A percentile compares a stretch with the other conserved stretches of the same genome.
Conservation (phyloP, 768 basidiomycete species). For the Leccinum ochraceum region DNA sequence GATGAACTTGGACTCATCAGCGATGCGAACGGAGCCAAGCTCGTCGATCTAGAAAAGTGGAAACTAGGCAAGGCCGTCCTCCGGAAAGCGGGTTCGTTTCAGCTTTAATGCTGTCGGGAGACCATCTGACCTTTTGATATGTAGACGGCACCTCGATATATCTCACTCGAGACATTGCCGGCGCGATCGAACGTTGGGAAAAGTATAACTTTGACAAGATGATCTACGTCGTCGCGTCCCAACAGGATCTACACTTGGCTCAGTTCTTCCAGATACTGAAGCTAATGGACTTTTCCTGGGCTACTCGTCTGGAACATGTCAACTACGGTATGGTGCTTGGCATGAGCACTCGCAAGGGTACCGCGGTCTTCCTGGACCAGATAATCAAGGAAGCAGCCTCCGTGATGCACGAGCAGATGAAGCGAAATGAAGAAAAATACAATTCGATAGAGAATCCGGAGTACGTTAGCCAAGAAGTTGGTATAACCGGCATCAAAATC, state of each 20-base stretch:
- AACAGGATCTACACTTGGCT: constrained; percentile 82
- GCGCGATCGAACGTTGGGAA: constrained; percentile 88
- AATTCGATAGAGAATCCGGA: constrained; percentile 86
- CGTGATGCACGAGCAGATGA: constrained; percentile 97
- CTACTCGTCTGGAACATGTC: constrained; percentile 78
- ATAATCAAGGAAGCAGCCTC: constrained; percentile 86
- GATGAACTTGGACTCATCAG: constrained; percentile 73
- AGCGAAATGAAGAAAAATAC: constrained; percentile 92
- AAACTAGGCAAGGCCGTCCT: constrained; percentile 92
- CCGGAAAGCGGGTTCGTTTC: constrained; percentile 70
- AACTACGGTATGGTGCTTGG: constrained; percentile 92
- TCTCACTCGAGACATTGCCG: constrained; percentile 93
- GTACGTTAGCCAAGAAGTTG: constrained; percentile 74
- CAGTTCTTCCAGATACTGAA: constrained; percentile 95
- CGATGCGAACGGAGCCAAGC: constrained; percentile 77
- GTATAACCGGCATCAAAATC: constrained; percentile 95
- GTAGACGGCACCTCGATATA: constrained; percentile 93
- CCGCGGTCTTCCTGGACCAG: constrained; percentile 92
- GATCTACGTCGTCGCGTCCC: constrained; percentile 90
- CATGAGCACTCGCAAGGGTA: constrained; percentile 94
- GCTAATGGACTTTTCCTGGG: constrained; percentile 90
- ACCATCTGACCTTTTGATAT: not conserved
- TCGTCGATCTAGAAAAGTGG: constrained; percentile 86
- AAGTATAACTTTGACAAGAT: constrained; percentile 90
- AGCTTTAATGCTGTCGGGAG: too few relatives aligned